Evolutionary conservation across 257 asterid species (phyloP).

Genomic region (Verbena officinalis): DNA sequence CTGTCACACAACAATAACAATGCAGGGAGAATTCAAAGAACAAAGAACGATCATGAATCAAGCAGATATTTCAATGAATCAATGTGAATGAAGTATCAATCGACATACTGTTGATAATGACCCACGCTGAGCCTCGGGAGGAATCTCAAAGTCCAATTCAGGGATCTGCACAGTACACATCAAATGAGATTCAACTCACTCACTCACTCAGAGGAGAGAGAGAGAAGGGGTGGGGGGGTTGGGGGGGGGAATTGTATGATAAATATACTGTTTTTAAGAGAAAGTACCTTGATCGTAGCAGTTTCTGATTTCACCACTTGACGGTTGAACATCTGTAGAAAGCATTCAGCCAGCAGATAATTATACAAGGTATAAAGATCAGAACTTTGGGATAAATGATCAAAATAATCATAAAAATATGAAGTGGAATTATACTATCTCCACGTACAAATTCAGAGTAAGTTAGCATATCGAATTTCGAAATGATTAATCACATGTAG

Average conservation of each 20-base stretch:
- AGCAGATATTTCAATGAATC: conserved; percentile 1
- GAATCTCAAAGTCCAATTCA: conserved; percentile 92
- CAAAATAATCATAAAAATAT: neutral
- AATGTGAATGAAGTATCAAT: conserved; percentile 10
- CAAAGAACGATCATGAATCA: neutral
- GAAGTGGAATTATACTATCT: neutral
- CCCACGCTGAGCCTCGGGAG: conserved; percentile 98
- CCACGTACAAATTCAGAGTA: conserved; percentile 17
- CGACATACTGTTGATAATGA: conserved; percentile 86
- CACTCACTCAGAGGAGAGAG: neutral
- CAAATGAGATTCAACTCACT: conserved; percentile 2
- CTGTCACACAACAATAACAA: neutral
- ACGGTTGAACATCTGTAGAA: conserved; percentile 78
- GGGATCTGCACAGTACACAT: conserved; percentile 70
- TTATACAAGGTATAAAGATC: conserved; percentile 9
- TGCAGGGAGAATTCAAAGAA: neutral
- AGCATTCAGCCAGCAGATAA: conserved; percentile 19
- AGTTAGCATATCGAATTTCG: neutral
- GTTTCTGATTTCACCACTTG: conserved; percentile 94
- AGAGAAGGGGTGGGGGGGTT: neutral
- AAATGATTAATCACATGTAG: neutral
- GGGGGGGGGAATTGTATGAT: neutral
- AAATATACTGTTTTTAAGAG: neutral
- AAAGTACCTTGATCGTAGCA: conserved; percentile 83
- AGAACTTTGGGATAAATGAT: neutral